Percentiles rank a stretch among this genome's conserved stretches.
Conservation (phyloP, 2,329 filamentous ascomycete species). For the Aspergillus brasiliensis region DNA sequence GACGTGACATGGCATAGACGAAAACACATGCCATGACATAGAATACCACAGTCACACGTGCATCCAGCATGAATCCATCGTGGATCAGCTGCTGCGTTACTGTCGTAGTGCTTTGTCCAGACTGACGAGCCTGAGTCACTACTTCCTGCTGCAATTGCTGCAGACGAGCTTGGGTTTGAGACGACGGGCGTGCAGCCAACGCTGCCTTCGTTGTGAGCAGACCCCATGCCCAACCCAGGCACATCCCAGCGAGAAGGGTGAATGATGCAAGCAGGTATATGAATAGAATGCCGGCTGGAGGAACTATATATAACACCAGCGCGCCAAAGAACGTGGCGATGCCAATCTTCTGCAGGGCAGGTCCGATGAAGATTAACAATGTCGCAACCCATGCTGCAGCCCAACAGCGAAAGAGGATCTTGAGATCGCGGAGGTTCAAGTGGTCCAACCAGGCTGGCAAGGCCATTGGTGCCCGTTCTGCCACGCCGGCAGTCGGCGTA, state of each 20-base stretch:
- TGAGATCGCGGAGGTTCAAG: constrained; percentile 52
- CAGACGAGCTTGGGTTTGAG: constrained; percentile 40
- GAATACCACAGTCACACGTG: constrained; percentile 43
- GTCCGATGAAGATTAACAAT: constrained; percentile 52
- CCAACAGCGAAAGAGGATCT: constrained; percentile 51
- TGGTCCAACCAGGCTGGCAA: constrained; percentile 43
- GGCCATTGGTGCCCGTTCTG: background rate
- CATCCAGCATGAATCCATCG: constrained; percentile 52
- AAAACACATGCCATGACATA: constrained; percentile 47
- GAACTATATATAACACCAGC: constrained; percentile 48
- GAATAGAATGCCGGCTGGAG: constrained; percentile 50
- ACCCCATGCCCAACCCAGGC: constrained; percentile 54
- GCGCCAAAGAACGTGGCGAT: constrained; percentile 50
- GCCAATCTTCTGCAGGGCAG: constrained; percentile 45
- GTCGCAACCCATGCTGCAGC: constrained; percentile 50
- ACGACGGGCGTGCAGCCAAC: constrained; percentile 43
- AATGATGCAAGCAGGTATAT: constrained; percentile 48
- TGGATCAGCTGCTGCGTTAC: constrained; percentile 44
- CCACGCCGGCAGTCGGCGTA: background rate
- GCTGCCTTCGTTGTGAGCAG: constrained; percentile 54
- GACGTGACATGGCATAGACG: constrained; percentile 49
- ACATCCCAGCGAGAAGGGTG: constrained; percentile 51
- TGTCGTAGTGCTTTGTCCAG: constrained; percentile 25
- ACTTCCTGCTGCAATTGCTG: constrained; percentile 37
- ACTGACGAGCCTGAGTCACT: constrained; percentile 35